Base-by-base conservation (phyloP, 148 eudicot genomes). In the Bassia scoparia region DNA sequence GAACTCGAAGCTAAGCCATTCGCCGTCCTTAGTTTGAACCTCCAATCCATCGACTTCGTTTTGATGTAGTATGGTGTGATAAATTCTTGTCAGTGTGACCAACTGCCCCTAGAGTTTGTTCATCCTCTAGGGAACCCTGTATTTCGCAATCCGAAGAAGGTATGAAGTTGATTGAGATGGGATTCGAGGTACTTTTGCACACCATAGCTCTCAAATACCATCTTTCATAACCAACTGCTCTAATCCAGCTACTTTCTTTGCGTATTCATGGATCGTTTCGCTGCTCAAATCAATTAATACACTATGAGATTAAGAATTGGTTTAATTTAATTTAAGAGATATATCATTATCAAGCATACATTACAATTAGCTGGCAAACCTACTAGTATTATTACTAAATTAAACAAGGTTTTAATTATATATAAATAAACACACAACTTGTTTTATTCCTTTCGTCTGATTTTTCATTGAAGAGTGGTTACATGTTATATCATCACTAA, bases 71-170 rank as follows among this genome's bases (percentile, higher is more conserved):
- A 86, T 54, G 11, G 84, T 70, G 68, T 81, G n/a, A 21, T n/a
- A 88, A 86, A 61, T 66, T 75, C 78, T 88, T 88, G 79, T 88
- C 89, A 2, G 78, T 81, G 38, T 86, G 92, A 38, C 85, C 80
- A 3, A 74, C 21, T 20, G 80, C 78, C n/a, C 86, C 92, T 5
- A 74, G n/a, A 20, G 68, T 72, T 17, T 10, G 67, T 63, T 83
- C 83, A 53, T 71, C n/a, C 27, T 74, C 63, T 0, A 41, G 20
- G 86, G 83, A 5, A 64, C 69, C 33, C 80, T 76, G 54, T 86
- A 88, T 54, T 78, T 84, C 17, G 83, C 78, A 33, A 88, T 73
- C 68, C 85, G 72, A 26, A 83, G 59, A 68, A 84, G 78, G 69
- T 86, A 84, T 4, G 76, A 35, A 7, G 81, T 78, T 0, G 92